Evolutionary conservation across 1,139 yeast genomes (phyloP).

Genomic region (Lizanozyma gosingica): DNA sequence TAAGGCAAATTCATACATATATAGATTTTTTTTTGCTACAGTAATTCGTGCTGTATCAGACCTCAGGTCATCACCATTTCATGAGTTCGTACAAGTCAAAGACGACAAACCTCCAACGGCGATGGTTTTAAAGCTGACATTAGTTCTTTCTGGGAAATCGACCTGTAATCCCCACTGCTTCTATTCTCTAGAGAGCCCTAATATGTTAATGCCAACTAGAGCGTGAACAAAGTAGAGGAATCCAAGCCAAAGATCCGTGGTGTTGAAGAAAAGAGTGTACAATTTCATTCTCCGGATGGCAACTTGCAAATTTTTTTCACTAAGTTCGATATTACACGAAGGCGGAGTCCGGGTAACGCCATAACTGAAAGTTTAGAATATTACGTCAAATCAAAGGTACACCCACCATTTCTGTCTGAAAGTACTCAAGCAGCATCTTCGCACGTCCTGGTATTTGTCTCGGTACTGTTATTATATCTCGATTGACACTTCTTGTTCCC

Average conservation of each 20-base stretch:
- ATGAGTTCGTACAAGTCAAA: conserved; percentile 3
- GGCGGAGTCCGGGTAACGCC: conserved; percentile 4
- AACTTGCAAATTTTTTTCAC: too few relatives aligned
- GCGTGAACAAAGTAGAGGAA: conserved; percentile 1
- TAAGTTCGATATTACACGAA: background rate
- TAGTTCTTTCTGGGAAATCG: background rate
- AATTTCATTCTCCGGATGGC: too few relatives aligned
- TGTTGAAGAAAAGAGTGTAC: background rate
- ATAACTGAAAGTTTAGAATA: background rate
- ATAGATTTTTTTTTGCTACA: background rate
- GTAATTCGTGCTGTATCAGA: background rate
- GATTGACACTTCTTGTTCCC: too few relatives aligned
- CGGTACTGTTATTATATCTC: too few relatives aligned
- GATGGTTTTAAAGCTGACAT: conserved; percentile 38
- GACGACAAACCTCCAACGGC: conserved; percentile 18
- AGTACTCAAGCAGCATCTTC: too few relatives aligned
- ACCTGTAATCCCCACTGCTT: background rate
- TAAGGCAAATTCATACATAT: background rate
- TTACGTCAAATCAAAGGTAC: too few relatives aligned
- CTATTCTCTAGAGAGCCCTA: conserved; percentile 9
- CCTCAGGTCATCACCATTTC: conserved; percentile 35
- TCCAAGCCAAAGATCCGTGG: conserved; percentile 1
- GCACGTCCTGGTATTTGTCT: too few relatives aligned
- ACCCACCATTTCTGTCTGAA: too few relatives aligned
- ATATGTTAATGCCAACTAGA: conserved; percentile 15